Conservation (phyloP, 345 rosid genomes). For the Brassica nigra region DNA sequence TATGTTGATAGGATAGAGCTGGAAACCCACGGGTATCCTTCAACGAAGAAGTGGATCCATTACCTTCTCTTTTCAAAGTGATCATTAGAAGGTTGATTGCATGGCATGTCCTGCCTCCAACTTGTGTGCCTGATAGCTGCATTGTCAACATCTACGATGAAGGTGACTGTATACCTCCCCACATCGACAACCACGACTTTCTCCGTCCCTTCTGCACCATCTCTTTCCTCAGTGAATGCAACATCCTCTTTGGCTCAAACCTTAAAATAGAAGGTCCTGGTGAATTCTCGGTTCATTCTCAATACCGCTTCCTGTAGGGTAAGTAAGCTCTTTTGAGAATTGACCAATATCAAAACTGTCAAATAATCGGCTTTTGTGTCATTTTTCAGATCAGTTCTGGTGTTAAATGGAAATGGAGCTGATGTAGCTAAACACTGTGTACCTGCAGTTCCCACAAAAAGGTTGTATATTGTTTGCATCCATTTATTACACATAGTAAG, state of each 20-base stretch:
- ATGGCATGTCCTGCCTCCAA: constrained; percentile 64
- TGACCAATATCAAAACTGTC: constrained; percentile 2
- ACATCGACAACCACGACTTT: constrained; percentile 68
- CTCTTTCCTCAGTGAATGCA: constrained; percentile 58
- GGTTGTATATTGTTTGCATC: constrained; percentile 36
- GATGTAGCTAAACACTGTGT: constrained; percentile 71
- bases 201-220: constrained; percentile 69
- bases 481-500: background rate
- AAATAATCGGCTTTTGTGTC: background rate
- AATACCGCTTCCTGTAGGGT: constrained; percentile 66
- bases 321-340: constrained; percentile 19
- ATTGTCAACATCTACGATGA: constrained; percentile 71
- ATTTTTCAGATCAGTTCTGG: constrained; percentile 58
- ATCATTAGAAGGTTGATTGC: constrained; percentile 61
- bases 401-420: constrained; percentile 67
- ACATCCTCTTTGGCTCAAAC: constrained; percentile 32
- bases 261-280: constrained; percentile 55
- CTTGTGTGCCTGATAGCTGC: constrained; percentile 67
- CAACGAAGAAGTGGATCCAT: constrained; percentile 42
- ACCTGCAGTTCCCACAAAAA: constrained; percentile 61
- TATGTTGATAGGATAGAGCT: constrained; percentile 49
- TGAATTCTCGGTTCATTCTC: constrained; percentile 59
- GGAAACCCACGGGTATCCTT: constrained; percentile 57
- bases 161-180: constrained; percentile 79
- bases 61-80: constrained; percentile 55